Base-by-base conservation (phyloP, 2,329 filamentous ascomycete genomes). In the Colletotrichum echinochloae region DNA sequence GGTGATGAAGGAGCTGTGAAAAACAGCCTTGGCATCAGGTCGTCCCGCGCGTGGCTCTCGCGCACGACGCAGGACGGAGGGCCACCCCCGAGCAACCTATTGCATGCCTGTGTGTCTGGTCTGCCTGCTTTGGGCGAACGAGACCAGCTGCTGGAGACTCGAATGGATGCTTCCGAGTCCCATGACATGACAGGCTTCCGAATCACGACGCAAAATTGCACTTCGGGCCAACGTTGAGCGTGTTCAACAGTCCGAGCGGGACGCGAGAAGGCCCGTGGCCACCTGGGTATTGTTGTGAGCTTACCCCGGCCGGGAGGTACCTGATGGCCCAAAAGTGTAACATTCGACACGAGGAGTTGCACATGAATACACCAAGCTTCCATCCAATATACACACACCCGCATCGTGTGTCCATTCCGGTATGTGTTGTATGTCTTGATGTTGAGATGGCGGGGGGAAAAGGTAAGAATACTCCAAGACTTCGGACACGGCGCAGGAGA, bases 1-100 rank as follows among this genome's bases (percentile, higher is more conserved):
- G 75, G 87, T 91, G 39, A 91, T 92, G 89, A 87, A 84, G 74
- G 86, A 89, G 57, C 72, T 90, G 37, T 88, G 65, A 70, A 66
- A 9, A n/a, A n/a, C n/a, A n/a, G 20, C 5, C 30, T 18, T 28
- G n/a, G 39, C 20, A n/a, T 12, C 20, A 35, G 18, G 11, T 14
- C 23, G 23, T 30, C 8, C 18, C 5, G 26, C 23, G 6, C 16
- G 23, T 7, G 16, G 54, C 35, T 39, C 54, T 26, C 33, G 7
- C 14, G 33, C 54, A 11, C 11, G n/a, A 23, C 20, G 33, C 33
- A 23, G 52, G 9, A 35, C 7, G 9, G 20, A 9, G 14, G 11
- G 5, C 3, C 52, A 5, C 30, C 12, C 12, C 2, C 30, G 16
- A 37, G 33, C 52, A 37, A 37, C 20, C 20, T 37, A 6, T 14